Evolutionary conservation across 2,329 filamentous ascomycete genomes (phyloP), one percentile per base, ranked within the genome.

Genomic region (Septoria petroselini): DNA sequence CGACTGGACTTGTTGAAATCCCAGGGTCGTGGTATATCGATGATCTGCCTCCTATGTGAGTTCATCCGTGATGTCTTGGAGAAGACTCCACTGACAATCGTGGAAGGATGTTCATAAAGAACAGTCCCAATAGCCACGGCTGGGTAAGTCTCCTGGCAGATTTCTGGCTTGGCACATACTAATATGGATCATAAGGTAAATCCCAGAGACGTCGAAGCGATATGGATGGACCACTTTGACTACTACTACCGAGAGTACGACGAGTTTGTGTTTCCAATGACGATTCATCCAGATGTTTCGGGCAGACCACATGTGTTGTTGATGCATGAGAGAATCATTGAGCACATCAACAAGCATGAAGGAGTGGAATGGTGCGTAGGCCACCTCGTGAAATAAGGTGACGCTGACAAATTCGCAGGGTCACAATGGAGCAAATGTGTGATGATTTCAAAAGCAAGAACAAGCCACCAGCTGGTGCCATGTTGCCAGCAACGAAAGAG

Each of bases 221-320:
- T 83, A 27, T 84, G 80, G 81, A 73, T 75, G 65, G 79, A 84
- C 50, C 80, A 84, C 55, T 84, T 85, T 44, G 78, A 83, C 59
- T 88, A 88, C 67, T 88, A 84, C 60, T 88, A 88, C 65, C 73
- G 83, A 25, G 83, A 88, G 65, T 85, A 86, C 54, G 84, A 88
- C 60, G 82, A 86, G 59, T 88, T 88, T 55, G 77, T 87, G 44
- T 88, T 88, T 58, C 84, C 85, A 0, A 85, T 88, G 70, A 88
- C 84, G 0, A 83, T 87, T 34, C 85, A 88, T 65, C 85, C 85
- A 34, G 62, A 65, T 61, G 81, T 85, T 0, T 82, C 78, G 1
- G 85, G 85, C 0, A 73, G 83, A 5, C 85, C 84, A 0, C 85
- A 88, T 66, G 84, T 82, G 0, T 60, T 88, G 12, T 70, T 86